A percentile compares a stretch with the other conserved stretches of the same genome.
phyloP scores from a whole-genome alignment of 148 eudicot genomes.

The Mesembryanthemum crystallinum region DNA sequence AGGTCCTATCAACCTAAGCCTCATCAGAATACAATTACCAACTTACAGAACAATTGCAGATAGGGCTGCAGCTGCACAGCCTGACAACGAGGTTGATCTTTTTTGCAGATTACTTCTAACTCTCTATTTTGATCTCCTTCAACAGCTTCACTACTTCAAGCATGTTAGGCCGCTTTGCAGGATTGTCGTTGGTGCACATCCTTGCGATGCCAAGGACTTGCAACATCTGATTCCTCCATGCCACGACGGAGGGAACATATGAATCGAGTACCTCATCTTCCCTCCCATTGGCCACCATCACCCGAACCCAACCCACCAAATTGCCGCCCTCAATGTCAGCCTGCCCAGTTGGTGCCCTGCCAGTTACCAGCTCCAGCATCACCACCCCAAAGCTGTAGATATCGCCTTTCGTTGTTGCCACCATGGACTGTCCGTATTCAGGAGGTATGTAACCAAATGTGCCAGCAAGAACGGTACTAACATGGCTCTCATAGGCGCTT shows the following conservation, averaged over 20 bases:
- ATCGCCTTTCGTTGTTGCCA: slow-evolving; percentile 78
- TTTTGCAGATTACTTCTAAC: slow-evolving; percentile 7
- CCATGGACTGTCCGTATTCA: slow-evolving; percentile 85
- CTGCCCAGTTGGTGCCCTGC: slow-evolving; percentile 79
- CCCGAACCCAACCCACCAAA: slow-evolving; percentile 90
- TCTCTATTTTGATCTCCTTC: slow-evolving; percentile 42
- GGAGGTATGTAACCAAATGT: slow-evolving; percentile 95
- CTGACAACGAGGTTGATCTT: neutral
- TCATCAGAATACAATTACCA: slow-evolving; percentile 20
- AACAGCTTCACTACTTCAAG: slow-evolving; percentile 68
- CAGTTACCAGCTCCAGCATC: slow-evolving; percentile 86
- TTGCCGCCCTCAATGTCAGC: slow-evolving; percentile 87
- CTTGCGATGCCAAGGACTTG: slow-evolving; percentile 63
- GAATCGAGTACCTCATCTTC: slow-evolving; percentile 63
- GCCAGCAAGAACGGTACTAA: slow-evolving; percentile 80
- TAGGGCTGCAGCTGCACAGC: neutral
- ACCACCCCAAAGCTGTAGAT: slow-evolving; percentile 93
- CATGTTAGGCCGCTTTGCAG: slow-evolving; percentile 78
- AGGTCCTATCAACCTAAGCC: neutral
- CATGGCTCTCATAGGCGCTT: slow-evolving; percentile 95
- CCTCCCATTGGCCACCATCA: slow-evolving; percentile 52
- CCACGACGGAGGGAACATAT: slow-evolving; percentile 28
- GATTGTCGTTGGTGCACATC: slow-evolving; percentile 70
- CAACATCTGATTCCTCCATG: slow-evolving; percentile 61
- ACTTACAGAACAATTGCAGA: neutral